These are phyloP conservation scores for Salix brachista DNA, from an alignment of 345 rosid species.

Conservation along the genomic window DNA sequence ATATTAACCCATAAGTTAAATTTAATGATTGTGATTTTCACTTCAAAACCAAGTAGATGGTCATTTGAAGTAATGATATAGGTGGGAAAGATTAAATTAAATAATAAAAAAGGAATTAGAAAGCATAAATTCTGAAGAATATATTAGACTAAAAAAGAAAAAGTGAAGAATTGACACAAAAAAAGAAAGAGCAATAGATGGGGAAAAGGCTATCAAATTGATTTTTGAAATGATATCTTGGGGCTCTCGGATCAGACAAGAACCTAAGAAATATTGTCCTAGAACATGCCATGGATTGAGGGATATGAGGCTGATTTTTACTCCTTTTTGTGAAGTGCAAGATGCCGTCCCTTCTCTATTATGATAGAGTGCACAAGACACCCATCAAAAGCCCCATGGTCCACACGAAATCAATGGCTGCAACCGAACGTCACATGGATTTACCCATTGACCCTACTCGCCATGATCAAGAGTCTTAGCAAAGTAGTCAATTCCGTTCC, in stretches of 20 bases:
- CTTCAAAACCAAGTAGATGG: too few relatives aligned
- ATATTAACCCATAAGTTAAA: too few relatives aligned
- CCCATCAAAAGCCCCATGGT: slow-evolving; percentile 9
- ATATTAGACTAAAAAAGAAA: neutral
- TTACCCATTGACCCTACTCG: slow-evolving; percentile 22
- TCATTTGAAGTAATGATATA: too few relatives aligned
- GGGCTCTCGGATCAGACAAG: neutral
- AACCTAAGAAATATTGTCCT: neutral
- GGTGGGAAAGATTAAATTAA: neutral
- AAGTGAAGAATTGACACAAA: neutral
- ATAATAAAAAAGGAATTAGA: slow-evolving; percentile 4
- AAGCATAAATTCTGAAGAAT: slow-evolving; percentile 13
- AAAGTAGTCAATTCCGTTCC: too few relatives aligned
- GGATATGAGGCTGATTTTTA: too few relatives aligned
- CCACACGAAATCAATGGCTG: neutral
- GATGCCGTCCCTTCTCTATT: neutral
- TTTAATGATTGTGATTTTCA: too few relatives aligned
- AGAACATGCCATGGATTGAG: neutral
- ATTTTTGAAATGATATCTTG: slow-evolving; percentile 2
- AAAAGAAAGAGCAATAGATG: neutral
- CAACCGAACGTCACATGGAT: slow-evolving; percentile 1
- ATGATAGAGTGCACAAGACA: slow-evolving; percentile 25
- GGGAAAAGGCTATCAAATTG: neutral
- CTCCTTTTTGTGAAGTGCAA: neutral
- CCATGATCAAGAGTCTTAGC: slow-evolving; percentile 13